Conservation (phyloP, 352 stramenopile species). For the Phytophthora agathidicida region DNA sequence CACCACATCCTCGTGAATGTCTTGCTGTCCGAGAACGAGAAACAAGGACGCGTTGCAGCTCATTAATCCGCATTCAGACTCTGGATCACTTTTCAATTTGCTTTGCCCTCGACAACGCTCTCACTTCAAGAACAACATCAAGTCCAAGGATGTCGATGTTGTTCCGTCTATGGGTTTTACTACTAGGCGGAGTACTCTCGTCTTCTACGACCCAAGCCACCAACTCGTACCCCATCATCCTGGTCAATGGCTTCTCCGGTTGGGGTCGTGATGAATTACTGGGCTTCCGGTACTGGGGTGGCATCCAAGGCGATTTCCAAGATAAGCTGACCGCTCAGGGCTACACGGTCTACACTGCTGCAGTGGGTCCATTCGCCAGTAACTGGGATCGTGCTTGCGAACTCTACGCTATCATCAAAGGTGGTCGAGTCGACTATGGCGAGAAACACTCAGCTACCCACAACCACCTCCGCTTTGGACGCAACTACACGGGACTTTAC, state of each 20-base stretch:
- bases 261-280: slow-evolving; percentile 52
- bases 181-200: slow-evolving; percentile 9
- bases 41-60: neutral
- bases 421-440: slow-evolving; percentile 58
- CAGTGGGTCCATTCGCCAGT: slow-evolving; percentile 58
- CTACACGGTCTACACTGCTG: slow-evolving; percentile 57
- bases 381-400: slow-evolving; percentile 75
- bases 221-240: slow-evolving; percentile 59
- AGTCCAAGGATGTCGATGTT: slow-evolving; percentile 21
- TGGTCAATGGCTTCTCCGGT: slow-evolving; percentile 62
- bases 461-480: slow-evolving; percentile 45
- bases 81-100: slow-evolving; percentile 29
- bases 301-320: slow-evolving; percentile 51
- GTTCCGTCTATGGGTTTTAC: slow-evolving; percentile 17
- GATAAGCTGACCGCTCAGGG: slow-evolving; percentile 44
- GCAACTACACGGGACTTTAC: slow-evolving; percentile 61
- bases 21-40: slow-evolving; percentile 22
- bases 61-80: neutral
- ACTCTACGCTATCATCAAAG: slow-evolving; percentile 71
- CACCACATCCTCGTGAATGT: slow-evolving; percentile 11
- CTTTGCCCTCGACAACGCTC: neutral
- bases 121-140: neutral
- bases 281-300: slow-evolving; percentile 58
- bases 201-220: slow-evolving; percentile 15
- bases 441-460: slow-evolving; percentile 47